Percentiles rank a stretch among this genome's conserved stretches.
Conservation (phyloP, 2,329 filamentous ascomycete species). For the Penicillium expansum region DNA sequence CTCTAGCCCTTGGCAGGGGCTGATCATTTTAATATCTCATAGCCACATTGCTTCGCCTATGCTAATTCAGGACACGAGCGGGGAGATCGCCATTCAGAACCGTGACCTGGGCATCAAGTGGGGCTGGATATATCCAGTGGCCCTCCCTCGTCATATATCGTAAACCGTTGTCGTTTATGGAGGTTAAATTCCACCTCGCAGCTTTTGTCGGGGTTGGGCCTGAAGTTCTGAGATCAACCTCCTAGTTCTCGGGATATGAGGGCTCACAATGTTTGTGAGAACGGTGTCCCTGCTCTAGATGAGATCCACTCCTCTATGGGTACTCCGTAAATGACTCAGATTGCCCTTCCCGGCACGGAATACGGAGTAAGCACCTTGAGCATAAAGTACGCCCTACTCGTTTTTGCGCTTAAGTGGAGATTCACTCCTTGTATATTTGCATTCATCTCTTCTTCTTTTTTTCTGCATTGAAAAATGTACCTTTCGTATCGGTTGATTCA, state of each 20-base stretch:
- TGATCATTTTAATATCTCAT: not conserved
- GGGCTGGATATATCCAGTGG: not conserved
- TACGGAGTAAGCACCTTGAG: not conserved
- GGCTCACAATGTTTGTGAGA: not conserved
- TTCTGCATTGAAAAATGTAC: too few relatives aligned
- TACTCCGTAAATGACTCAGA: not conserved
- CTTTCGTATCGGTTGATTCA: too few relatives aligned
- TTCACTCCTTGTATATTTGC: too few relatives aligned
- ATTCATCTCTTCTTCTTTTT: too few relatives aligned
- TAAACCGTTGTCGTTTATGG: not conserved
- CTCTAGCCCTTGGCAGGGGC: not conserved
- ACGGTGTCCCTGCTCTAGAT: not conserved
- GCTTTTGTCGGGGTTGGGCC: not conserved
- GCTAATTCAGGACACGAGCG: not conserved
- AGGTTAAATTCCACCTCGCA: not conserved
- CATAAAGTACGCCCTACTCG: too few relatives aligned
- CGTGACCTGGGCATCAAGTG: not conserved
- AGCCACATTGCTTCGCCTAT: constrained; percentile 3
- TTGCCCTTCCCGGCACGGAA: not conserved
- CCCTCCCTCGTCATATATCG: too few relatives aligned
- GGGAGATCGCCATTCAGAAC: not conserved
- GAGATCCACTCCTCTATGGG: not conserved
- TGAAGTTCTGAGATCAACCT: not conserved
- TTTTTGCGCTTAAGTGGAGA: too few relatives aligned
- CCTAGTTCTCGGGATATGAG: not conserved